Conservation (phyloP, 2,329 filamentous ascomycete species). For the Hirsutella minnesotensis region DNA sequence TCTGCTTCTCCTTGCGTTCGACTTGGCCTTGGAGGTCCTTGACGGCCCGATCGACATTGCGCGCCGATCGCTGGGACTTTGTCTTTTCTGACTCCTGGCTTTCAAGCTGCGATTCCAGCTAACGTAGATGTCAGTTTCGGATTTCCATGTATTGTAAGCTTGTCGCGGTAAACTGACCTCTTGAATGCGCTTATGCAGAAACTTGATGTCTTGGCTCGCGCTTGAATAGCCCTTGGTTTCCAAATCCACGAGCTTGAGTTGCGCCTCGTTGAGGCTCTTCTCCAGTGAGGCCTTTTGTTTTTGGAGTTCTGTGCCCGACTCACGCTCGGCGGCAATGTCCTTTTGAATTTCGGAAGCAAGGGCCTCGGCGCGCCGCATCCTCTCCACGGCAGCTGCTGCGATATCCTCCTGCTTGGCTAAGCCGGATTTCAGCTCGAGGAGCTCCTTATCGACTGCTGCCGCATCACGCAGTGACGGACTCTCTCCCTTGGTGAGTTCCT, state of each 20-base stretch:
- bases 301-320: constrained; percentile 68
- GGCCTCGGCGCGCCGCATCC: constrained; percentile 91
- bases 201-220: constrained; percentile 88
- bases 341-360: constrained; percentile 83
- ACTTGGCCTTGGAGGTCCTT: constrained; percentile 89
- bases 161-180: constrained; percentile 54
- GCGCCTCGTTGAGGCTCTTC: constrained; percentile 81
- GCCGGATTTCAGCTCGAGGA: constrained; percentile 78
- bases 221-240: constrained; percentile 96
- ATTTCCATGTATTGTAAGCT: neutral
- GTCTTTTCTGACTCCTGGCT: constrained; percentile 67
- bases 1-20: constrained; percentile 84
- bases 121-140: constrained; percentile 14
- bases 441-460: constrained; percentile 75
- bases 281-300: constrained; percentile 85
- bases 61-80: constrained; percentile 74
- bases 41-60: constrained; percentile 87
- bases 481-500: constrained; percentile 76
- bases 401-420: constrained; percentile 92
- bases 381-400: constrained; percentile 80
- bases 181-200: constrained; percentile 86
- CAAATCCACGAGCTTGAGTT: constrained; percentile 80
- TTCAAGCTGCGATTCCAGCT: constrained; percentile 85
- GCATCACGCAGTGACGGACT: constrained; percentile 83
- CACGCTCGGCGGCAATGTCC: constrained; percentile 77